Conservation (phyloP, 1,139 yeast genomes). For the Diutina catenulata region DNA sequence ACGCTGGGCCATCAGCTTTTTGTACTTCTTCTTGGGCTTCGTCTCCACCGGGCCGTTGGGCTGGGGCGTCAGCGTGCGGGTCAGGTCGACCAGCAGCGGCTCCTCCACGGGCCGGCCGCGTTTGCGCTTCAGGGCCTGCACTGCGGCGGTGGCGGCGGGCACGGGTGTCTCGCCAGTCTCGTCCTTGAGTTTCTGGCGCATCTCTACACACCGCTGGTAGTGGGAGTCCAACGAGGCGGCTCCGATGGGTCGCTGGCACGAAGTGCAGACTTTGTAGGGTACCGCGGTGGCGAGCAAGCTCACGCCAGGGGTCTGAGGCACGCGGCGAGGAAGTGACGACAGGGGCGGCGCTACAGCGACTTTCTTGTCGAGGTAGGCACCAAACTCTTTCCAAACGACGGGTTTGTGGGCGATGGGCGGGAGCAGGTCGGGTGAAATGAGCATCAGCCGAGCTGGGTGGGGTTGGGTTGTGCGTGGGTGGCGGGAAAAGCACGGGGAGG, state of each 20-base stretch:
- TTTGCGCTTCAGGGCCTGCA: conserved; percentile 17
- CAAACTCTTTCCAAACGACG: conserved; percentile 50
- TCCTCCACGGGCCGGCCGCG: conserved; percentile 22
- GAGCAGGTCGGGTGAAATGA: conserved; percentile 9
- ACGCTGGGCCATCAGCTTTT: conserved; percentile 32
- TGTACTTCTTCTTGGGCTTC: conserved; percentile 35
- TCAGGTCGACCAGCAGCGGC: conserved; percentile 29
- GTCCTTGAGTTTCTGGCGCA: conserved; percentile 29
- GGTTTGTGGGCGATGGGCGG: conserved; percentile 11
- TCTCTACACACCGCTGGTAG: conserved; percentile 34
- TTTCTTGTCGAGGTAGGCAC: conserved; percentile 42
- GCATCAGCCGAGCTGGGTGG: conserved; percentile 7
- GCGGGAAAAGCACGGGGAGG: not conserved
- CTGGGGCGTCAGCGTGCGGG: conserved; percentile 18
- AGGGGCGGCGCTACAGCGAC: conserved; percentile 17
- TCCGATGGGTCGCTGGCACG: conserved; percentile 55
- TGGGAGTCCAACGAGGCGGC: conserved; percentile 34
- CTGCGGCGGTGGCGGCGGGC: conserved; percentile 9
- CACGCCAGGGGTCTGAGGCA: conserved; percentile 18
- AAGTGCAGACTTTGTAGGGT: conserved; percentile 52
- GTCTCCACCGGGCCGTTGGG: conserved; percentile 22
- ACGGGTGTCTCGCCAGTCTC: conserved; percentile 15
- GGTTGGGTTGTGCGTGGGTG: conserved; percentile 8
- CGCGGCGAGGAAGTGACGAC: conserved; percentile 10
- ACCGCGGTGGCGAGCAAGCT: conserved; percentile 32